Conservation (phyloP, 2,329 filamentous ascomycete species). For the Colletotrichum salicis region DNA sequence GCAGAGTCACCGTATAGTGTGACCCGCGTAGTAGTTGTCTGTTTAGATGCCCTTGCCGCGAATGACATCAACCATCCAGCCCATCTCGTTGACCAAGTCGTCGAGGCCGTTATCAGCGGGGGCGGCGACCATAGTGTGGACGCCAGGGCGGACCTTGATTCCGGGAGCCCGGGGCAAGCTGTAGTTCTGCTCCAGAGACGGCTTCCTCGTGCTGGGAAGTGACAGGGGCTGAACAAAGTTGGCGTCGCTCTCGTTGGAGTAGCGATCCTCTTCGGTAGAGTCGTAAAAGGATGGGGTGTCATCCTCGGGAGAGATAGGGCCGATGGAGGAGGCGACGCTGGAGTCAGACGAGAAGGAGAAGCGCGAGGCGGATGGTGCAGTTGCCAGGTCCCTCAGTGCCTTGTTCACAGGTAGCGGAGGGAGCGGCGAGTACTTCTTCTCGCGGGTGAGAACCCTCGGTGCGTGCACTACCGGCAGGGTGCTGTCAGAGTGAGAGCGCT, state of each 20-base stretch:
- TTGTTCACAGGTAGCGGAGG: slow-evolving; percentile 12
- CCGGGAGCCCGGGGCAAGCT: slow-evolving; percentile 54
- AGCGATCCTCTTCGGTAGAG: slow-evolving; percentile 54
- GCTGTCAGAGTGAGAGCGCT: slow-evolving; percentile 50
- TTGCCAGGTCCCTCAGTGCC: slow-evolving; percentile 10
- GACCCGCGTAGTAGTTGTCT: neutral
- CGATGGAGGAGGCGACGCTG: slow-evolving; percentile 48
- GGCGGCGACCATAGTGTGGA: slow-evolving; percentile 43
- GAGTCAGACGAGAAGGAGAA: slow-evolving; percentile 46
- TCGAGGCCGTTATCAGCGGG: slow-evolving; percentile 52
- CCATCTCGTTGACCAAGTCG: slow-evolving; percentile 57
- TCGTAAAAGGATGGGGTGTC: slow-evolving; percentile 60
- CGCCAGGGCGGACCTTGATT: slow-evolving; percentile 38
- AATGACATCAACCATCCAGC: slow-evolving; percentile 64
- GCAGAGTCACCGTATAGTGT: neutral
- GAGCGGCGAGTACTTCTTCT: slow-evolving; percentile 34
- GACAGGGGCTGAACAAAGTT: slow-evolving; percentile 42
- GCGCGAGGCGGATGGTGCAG: slow-evolving; percentile 39
- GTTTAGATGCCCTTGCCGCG: slow-evolving; percentile 44
- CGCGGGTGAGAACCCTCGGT: slow-evolving; percentile 41
- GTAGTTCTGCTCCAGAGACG: slow-evolving; percentile 48
- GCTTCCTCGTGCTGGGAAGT: slow-evolving; percentile 28
- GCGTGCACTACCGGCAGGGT: slow-evolving; percentile 38
- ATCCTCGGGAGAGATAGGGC: slow-evolving; percentile 51
- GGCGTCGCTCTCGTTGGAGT: slow-evolving; percentile 49